Base-by-base conservation (phyloP, 331 rosid genomes). In the Telfairia occidentalis region DNA sequence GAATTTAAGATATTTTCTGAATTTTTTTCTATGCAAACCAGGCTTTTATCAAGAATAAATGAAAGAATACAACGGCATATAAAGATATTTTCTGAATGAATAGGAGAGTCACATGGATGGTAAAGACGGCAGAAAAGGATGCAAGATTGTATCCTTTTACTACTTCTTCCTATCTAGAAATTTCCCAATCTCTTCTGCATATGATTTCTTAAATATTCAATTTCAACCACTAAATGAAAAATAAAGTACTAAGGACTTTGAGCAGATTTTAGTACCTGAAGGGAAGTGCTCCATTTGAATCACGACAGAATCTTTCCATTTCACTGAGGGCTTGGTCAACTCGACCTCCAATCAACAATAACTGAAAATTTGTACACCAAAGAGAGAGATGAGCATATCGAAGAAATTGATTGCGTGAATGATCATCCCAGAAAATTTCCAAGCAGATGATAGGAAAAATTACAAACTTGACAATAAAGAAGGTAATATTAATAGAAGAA, bases 311-410 rank as follows among this genome's bases (percentile, higher is more conserved):
- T 35, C 82, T 58, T 78, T 89, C 87, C 23, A 91, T 83, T 71
- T 38, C 81, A 57, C 78, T 67, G 12, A 91, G 78, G 74, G 87
- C 98, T 75, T 85, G 79, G 15, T 85, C 84, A 70, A 91, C 85
- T 80, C 73, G 86, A 83, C 96, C 96, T 75, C 90, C 88, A 37
- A 93, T 84, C 78, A 89, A 85, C 86, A 88, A 79, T 78, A 91
- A 78, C 97, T 91, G 82, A 61, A 61, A 37, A 86, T 67, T 52
- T 78, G 63, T 26, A 48, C 43, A 60, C 28, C 32, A 73, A 75
- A 66, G 64, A 32, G 40, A 79, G 66, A 19, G 53, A 67, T 67
- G 35, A 67, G 54, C 35, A 42, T 67, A 42, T 23, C 40, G 23
- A 24, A 42, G 73, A 40, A 64, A 37, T 40, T 13, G 34, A 23